Evolutionary conservation across 495 filamentous ascomycete genomes (phyloP), one percentile per base, ranked within the genome.

Genomic region (Neurospora intermedia): DNA sequence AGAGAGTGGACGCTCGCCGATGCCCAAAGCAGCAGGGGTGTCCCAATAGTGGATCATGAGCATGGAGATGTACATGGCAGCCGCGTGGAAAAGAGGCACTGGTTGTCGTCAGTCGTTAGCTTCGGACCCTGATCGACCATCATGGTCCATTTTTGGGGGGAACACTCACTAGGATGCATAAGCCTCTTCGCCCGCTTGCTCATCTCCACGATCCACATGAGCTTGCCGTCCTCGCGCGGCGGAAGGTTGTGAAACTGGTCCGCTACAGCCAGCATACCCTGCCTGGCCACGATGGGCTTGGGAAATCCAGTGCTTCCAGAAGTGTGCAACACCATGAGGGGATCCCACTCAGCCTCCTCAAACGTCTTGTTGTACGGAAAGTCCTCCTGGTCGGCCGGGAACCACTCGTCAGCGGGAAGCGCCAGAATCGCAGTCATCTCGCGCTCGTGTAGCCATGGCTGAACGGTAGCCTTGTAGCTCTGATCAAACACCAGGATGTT

Each of bases 231-330:
- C 10, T 82, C 69, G 71, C 77, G 77, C 9, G 70, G 35, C 6
- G 70, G 70, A 0, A 77, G 11, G 39, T 74, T 38, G 8, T 77
- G 78, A 40, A 73, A 77, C 18, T 46, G 74, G 70, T 90, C 88
- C 1, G 80, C 54, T 0, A 85, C 78, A 8, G 81, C 82, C 6
- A 88, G 16, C 73, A 84, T 84, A 35, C 85, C 87, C 8, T 88
- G 82, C 3, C 78, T 83, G 31, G 82, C 76, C 9, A 82, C 74
- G 6, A 91, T 81, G 2, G 86, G 86, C 77, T 90, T 90, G 0
- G 89, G 85, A 15, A 85, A 73, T 2, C 85, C 89, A 4, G 89
- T 90, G 45, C 87, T 87, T 20, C 89, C 89, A 20, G 88, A 89
- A 8, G 89, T 90, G 74, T 91, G 89, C 15, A 90, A 76, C 13